Base-by-base conservation (phyloP, 768 basidiomycete species). In the Suillus cothurnatus region DNA sequence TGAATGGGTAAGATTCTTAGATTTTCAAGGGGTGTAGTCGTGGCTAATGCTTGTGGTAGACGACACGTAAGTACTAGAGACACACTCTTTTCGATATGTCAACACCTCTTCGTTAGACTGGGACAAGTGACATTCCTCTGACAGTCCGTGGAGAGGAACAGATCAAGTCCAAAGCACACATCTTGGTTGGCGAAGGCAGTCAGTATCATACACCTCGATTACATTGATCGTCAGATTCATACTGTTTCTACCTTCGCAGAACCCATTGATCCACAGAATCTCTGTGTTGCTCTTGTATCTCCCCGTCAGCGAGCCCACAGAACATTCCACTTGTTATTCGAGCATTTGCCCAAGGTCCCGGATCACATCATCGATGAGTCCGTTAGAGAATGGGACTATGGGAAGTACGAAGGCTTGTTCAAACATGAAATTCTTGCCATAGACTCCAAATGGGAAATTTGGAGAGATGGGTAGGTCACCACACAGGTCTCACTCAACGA, bases 381-480 rank as follows among this genome's bases (percentile, higher is more conserved):
- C 28, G 88, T 81, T 31, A 81, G 87, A 50, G 94, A 96, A 74
- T 96, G 94, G 94, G 92, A 97, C 71, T 97, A 97, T 73, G 92
- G 96, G 12, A 86, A 92, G 9, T 97, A 93, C 72, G 95, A 97
- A 74, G 95, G 95, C 6, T 84, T 95, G 49, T 74, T 84, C 32
- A 81, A 88, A n/a, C 79, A 86, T n/a, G 92, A 97, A 70, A 97
- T 97, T 70, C 80, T 87, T 66, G 82, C 81, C 58, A 82, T 79
- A 63, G 84, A 80, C 60, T 80, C 84, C 4, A 74, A 72, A 39
- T 98, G 94, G 94, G 71, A 74, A n/a, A 95, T 96, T 70, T 97
- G 94, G 93, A 83, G 76, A 47, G 91, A 95, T 71, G 94, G 93
- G 90, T 90, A 74, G 41, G 81, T 76, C 12, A 56, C 45, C 47